Conservation (phyloP, 2,329 filamentous ascomycete genomes). For the Fusarium nodosum region DNA sequence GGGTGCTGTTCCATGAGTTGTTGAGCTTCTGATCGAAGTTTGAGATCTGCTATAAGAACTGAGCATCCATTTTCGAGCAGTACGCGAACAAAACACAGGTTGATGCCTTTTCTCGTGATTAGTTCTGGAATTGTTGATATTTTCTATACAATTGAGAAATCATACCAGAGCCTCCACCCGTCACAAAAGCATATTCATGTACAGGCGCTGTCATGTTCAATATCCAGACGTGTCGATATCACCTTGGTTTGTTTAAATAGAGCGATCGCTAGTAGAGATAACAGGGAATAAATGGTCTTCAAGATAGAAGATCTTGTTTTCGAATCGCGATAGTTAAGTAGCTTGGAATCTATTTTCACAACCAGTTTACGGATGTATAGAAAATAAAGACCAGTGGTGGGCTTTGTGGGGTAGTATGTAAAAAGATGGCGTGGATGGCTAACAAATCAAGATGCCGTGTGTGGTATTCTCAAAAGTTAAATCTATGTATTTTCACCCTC, state of each 20-base stretch:
- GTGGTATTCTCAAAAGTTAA: constrained; percentile 11
- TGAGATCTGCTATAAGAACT: constrained; percentile 56
- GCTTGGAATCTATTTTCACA: not conserved
- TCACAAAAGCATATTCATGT: constrained; percentile 41
- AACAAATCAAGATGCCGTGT: not conserved
- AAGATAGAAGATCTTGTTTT: not conserved
- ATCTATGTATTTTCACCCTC: not conserved
- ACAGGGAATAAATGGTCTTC: no score
- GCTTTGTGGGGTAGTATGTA: constrained; percentile 41
- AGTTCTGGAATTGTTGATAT: not conserved
- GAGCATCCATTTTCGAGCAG: constrained; percentile 55
- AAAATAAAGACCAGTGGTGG: not conserved
- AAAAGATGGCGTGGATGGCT: constrained; percentile 48
- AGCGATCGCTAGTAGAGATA: not conserved
- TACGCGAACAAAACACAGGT: constrained; percentile 53
- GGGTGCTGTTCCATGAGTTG: constrained; percentile 52
- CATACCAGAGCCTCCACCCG: constrained; percentile 45
- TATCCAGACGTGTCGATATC: not conserved
- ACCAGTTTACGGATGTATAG: not conserved
- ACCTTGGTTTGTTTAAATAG: no score
- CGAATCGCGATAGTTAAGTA: not conserved
- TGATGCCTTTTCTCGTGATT: constrained; percentile 52
- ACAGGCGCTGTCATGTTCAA: constrained; percentile 47
- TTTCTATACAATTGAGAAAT: not conserved
- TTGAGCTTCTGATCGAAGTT: constrained; percentile 54